Conservation (phyloP, 352 stramenopile genomes). For the Thalassiosira allenii region DNA sequence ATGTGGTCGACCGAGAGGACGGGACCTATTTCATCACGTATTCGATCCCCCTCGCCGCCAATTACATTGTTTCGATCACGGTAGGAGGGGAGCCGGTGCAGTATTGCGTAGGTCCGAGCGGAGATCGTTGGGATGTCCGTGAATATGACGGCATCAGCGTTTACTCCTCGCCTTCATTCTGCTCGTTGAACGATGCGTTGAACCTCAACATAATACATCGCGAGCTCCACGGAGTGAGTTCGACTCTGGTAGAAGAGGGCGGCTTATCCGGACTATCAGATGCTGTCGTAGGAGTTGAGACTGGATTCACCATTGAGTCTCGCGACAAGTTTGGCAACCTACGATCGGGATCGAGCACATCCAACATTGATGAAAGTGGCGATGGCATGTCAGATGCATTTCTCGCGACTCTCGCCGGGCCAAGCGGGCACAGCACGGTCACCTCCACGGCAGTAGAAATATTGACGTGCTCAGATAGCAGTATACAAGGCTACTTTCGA, state of each 20-base stretch:
- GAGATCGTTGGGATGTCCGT: constrained; percentile 68
- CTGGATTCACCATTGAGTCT: constrained; percentile 89
- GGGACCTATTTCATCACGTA: constrained; percentile 94
- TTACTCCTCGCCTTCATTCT: constrained; percentile 77
- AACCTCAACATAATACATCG: constrained; percentile 90
- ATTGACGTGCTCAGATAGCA: constrained; percentile 79
- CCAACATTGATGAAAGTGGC: constrained; percentile 81
- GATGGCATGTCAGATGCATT: constrained; percentile 92
- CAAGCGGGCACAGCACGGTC: constrained; percentile 80
- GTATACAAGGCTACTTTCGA: constrained; percentile 81
- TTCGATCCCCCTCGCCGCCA: constrained; percentile 90
- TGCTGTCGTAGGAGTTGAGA: constrained; percentile 89
- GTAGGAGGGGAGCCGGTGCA: constrained; percentile 90
- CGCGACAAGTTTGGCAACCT: constrained; percentile 95
- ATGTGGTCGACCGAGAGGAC: constrained; percentile 78
- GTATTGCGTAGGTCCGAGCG: constrained; percentile 88
- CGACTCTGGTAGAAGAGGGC: constrained; percentile 87
- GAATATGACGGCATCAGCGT: constrained; percentile 80
- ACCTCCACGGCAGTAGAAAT: constrained; percentile 92
- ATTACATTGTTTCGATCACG: constrained; percentile 88
- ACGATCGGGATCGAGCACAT: constrained; percentile 80
- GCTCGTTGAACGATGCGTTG: constrained; percentile 65
- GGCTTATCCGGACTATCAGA: constrained; percentile 84
- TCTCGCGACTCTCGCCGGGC: constrained; percentile 87
- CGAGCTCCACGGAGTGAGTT: constrained; percentile 89